phyloP scores from a whole-genome alignment of 1,139 yeast species.

The Blastobotrys persicus region DNA sequence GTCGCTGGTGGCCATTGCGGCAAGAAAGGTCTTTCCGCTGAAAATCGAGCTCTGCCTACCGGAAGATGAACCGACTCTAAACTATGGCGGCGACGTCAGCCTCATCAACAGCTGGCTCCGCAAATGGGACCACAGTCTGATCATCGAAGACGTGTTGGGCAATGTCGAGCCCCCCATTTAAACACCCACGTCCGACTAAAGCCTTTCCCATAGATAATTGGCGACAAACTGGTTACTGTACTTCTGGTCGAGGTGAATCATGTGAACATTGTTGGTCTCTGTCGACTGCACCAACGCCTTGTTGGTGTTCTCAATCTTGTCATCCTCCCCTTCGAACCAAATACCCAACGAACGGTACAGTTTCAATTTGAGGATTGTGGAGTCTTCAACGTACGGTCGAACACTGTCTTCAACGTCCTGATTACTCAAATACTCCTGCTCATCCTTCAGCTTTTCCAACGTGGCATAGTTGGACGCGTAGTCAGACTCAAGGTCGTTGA shows the following conservation, averaged over 20 bases:
- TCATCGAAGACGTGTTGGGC: slow-evolving; percentile 49
- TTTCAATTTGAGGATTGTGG: slow-evolving; percentile 40
- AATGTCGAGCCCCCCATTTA: slow-evolving; percentile 47
- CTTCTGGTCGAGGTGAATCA: slow-evolving; percentile 54
- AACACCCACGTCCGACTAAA: slow-evolving; percentile 33
- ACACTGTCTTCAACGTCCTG: slow-evolving; percentile 35
- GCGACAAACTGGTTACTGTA: slow-evolving; percentile 64
- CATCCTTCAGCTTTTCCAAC: slow-evolving; percentile 43
- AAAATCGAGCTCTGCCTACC: slow-evolving; percentile 42
- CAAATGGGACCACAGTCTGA: slow-evolving; percentile 46
- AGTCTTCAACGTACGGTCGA: slow-evolving; percentile 35
- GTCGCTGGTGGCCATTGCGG: slow-evolving; percentile 47
- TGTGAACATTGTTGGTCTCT: slow-evolving; percentile 47
- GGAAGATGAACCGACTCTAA: slow-evolving; percentile 49
- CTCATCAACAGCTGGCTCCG: slow-evolving; percentile 43
- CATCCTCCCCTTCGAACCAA: slow-evolving; percentile 34
- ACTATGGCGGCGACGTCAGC: slow-evolving; percentile 52
- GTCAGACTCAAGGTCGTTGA: slow-evolving; percentile 55
- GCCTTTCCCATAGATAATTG: slow-evolving; percentile 69
- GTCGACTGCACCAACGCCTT: slow-evolving; percentile 54
- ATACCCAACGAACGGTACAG: slow-evolving; percentile 42
- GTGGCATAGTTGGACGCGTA: slow-evolving; percentile 49
- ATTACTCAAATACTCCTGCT: slow-evolving; percentile 39
- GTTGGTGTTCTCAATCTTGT: slow-evolving; percentile 35
- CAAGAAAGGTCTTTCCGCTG: slow-evolving; percentile 47